These are phyloP conservation scores for Hortaea sp. DNA, from an alignment of 2,329 filamentous ascomycete genomes.

Conservation along the genomic window DNA sequence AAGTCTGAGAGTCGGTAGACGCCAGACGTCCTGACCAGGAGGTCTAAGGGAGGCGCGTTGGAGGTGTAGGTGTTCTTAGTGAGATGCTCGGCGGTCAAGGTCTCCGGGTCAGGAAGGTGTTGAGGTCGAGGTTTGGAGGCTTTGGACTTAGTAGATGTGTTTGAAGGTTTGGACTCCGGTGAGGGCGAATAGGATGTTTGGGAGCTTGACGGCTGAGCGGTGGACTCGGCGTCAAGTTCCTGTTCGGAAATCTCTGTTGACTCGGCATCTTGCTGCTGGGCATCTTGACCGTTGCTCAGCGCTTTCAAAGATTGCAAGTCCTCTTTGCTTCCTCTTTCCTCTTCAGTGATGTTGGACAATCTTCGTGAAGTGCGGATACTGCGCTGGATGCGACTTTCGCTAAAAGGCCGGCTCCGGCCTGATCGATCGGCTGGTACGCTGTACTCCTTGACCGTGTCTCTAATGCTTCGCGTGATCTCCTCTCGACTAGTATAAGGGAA, in stretches of 20 bases:
- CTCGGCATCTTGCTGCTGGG: constrained; percentile 1
- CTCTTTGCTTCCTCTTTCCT: constrained; percentile 5
- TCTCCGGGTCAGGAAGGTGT: constrained; percentile 65
- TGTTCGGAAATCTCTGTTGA: constrained; percentile 15
- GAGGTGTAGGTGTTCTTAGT: constrained; percentile 82
- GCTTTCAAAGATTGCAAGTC: not conserved
- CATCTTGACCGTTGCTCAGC: not conserved
- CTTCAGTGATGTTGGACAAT: constrained; percentile 31
- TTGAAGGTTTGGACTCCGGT: constrained; percentile 28
- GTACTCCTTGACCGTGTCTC: constrained; percentile 78
- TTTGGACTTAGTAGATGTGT: constrained; percentile 2
- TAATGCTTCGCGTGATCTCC: constrained; percentile 85
- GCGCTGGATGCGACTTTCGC: constrained; percentile 74
- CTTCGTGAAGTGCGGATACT: constrained; percentile 55
- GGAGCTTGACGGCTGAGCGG: constrained; percentile 27
- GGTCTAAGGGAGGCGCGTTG: constrained; percentile 74
- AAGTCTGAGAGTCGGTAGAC: constrained; percentile 92
- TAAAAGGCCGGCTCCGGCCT: constrained; percentile 44
- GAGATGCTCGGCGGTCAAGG: constrained; percentile 73
- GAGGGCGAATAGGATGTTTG: constrained; percentile 29
- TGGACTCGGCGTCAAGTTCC: constrained; percentile 16
- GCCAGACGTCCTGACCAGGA: constrained; percentile 85
- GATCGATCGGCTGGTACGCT: constrained; percentile 42
- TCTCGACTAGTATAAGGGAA: constrained; percentile 95
- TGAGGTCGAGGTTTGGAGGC: not conserved